Conservation (phyloP, 2,329 filamentous ascomycete species). For the Fusarium sp. region DNA sequence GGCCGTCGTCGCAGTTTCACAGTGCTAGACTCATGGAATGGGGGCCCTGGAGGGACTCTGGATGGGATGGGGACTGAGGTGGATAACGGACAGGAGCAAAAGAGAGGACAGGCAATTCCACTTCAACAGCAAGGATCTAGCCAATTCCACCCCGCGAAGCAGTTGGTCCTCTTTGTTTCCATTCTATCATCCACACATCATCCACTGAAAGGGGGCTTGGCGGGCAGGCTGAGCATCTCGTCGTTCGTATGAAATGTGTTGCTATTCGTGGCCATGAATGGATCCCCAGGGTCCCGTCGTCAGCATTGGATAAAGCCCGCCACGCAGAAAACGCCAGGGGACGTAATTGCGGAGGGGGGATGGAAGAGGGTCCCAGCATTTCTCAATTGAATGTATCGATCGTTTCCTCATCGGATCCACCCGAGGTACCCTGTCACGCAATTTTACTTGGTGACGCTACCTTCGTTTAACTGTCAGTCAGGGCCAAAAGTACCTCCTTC, state of each 20-base stretch:
- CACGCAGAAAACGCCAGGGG: conserved; percentile 18
- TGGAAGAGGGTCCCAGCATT: not conserved
- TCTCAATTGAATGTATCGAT: not conserved
- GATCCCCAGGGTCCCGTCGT: not conserved
- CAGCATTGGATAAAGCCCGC: conserved; percentile 5
- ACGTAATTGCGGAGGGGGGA: conserved; percentile 4
- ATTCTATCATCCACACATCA: not conserved
- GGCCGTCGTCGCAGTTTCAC: conserved; percentile 16
- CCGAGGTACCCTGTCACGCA: conserved; percentile 10
- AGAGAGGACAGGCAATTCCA: conserved; percentile 23
- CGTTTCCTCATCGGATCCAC: conserved; percentile 4
- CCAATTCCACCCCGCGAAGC: not conserved
- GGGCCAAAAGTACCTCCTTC: conserved; percentile 17
- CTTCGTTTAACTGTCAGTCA: conserved; percentile 7
- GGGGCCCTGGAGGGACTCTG: not conserved
- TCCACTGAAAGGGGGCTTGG: conserved; percentile 1
- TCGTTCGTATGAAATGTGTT: conserved; percentile 20
- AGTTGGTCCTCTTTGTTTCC: not conserved
- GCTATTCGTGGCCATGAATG: conserved; percentile 30
- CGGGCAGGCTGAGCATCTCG: conserved; percentile 19
- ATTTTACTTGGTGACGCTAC: conserved; percentile 12
- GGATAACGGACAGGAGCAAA: not conserved
- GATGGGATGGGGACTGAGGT: conserved; percentile 3
- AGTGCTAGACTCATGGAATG: conserved; percentile 20
- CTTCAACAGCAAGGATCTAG: conserved; percentile 3